Base-by-base conservation (phyloP, 345 rosid species). In the Melaleuca alternifolia region DNA sequence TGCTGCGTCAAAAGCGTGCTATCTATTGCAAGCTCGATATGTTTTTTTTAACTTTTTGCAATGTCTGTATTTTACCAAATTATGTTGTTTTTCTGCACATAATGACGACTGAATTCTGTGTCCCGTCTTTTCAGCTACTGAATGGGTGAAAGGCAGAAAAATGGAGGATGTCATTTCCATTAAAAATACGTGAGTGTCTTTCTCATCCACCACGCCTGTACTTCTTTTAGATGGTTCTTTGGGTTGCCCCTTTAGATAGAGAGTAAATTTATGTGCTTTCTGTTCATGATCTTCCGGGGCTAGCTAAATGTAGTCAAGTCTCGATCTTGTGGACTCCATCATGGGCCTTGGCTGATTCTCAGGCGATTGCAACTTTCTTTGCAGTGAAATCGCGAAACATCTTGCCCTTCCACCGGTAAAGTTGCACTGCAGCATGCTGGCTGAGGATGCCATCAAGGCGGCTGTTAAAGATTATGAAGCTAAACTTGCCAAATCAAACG, bases 371-470 rank as follows among this genome's bases (percentile, higher is more conserved):
- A 20, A 71, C 18, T 56, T 51, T 7, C 79, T 82, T 79, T 84
- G 62, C 93, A 96, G 99, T 46, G 94, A 95, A 85, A 98, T 98
- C 4, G 99, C 99, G 1, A 96, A 96, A 87, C 99, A 98, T 92
- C 98, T 98, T 14, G 92, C 99, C 76, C 98, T 98, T 48, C 99
- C 99, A 71, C 99, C 99, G 2, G 98, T 98, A 52, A 98, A 98
- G 95, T 94, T 98, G 86, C 99, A 96, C 86, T 95, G 99, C 95
- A 98, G 99, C 93, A 96, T 98, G 99, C 97, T 96, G 83, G 99
- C 99, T 1, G 99, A 98, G 93, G 99, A 98, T 87, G 99, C 99
- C 51, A 96, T 98, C 87, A 96, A 95, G 96, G 99, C 99, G 10
- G 99, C 99, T 48, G 96, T 96, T 16, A 95, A 95, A 90, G 97